A percentile compares a stretch with the other conserved stretches of the same genome.
Evolutionary conservation across 352 stramenopile genomes (phyloP).

Genomic region (Phytopythium cucurbitacearum): DNA sequence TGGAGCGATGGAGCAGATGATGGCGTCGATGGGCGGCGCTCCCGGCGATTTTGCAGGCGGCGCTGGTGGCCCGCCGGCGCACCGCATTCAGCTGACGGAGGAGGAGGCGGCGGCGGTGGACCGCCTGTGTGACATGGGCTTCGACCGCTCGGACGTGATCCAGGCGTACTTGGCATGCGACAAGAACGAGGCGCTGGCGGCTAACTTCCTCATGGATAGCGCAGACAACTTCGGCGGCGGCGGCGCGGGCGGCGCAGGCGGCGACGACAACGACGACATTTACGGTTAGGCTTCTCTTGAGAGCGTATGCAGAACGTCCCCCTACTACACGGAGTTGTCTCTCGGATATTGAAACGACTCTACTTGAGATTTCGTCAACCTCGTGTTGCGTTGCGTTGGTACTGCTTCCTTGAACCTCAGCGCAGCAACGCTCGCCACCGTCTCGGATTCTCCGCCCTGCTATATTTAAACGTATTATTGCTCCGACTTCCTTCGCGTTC

Average conservation of each 20-base stretch:
- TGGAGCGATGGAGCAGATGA: conserved; percentile 85
- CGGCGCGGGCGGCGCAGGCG: conserved; percentile 33
- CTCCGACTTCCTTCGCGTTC: no score
- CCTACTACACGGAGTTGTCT: no score
- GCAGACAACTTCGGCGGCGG: conserved; percentile 51
- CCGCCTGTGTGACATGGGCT: conserved; percentile 82
- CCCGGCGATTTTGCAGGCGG: conserved; percentile 39
- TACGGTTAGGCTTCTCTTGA: conserved; percentile 55
- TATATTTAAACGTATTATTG: no score
- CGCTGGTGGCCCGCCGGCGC: conserved; percentile 35
- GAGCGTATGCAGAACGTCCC: no score
- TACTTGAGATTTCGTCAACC: no score
- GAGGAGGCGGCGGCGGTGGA: conserved; percentile 77
- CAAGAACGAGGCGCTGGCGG: conserved; percentile 98
- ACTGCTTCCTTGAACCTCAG: no score
- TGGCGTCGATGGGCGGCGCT: conserved; percentile 66
- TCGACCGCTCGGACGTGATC: conserved; percentile 89
- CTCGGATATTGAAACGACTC: no score
- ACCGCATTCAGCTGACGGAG: conserved; percentile 76
- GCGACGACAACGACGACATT: conserved; percentile 85
- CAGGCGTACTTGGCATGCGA: conserved; percentile 99
- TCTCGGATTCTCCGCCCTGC: no score
- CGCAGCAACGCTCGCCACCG: no score
- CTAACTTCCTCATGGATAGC: conserved; percentile 98
- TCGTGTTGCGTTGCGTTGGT: no score